These are phyloP conservation scores for Francoa sonchifolia DNA, from an alignment of 441 rosid genomes.

Conservation along the genomic window DNA sequence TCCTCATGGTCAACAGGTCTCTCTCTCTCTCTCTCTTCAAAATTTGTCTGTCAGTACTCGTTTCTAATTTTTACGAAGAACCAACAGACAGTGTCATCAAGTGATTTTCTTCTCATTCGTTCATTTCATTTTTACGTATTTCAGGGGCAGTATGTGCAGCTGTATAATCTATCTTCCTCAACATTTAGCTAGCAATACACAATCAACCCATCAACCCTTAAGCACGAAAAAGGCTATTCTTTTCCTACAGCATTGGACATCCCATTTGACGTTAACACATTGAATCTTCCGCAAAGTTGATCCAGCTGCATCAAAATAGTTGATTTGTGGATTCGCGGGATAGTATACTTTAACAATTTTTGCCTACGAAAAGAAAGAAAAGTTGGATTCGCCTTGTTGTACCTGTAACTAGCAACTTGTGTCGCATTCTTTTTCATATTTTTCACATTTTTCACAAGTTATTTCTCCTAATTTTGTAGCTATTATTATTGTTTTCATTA, in stretches of 20 bases:
- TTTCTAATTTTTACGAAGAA: background rate
- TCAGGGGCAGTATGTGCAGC: conserved; percentile 32
- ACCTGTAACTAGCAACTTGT: too few species aligned
- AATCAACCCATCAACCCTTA: background rate
- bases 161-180: conserved; percentile 16
- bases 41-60: background rate
- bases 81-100: background rate
- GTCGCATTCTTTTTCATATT: too few species aligned
- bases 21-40: conserved; percentile 6
- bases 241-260: conserved; percentile 6
- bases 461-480: too few species aligned
- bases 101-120: background rate
- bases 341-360: too few species aligned
- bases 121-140: background rate
- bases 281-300: too few species aligned
- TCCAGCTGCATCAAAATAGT: too few species aligned
- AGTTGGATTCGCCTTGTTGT: too few species aligned
- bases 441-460: too few species aligned
- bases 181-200: background rate
- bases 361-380: too few species aligned
- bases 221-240: conserved; percentile 2
- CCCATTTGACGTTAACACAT: too few species aligned
- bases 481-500: too few species aligned
- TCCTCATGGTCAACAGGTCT: conserved; percentile 91
- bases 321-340: too few species aligned